These are phyloP conservation scores for Neurospora tetraspora DNA, from an alignment of 495 filamentous ascomycete species.

Conservation along the genomic window DNA sequence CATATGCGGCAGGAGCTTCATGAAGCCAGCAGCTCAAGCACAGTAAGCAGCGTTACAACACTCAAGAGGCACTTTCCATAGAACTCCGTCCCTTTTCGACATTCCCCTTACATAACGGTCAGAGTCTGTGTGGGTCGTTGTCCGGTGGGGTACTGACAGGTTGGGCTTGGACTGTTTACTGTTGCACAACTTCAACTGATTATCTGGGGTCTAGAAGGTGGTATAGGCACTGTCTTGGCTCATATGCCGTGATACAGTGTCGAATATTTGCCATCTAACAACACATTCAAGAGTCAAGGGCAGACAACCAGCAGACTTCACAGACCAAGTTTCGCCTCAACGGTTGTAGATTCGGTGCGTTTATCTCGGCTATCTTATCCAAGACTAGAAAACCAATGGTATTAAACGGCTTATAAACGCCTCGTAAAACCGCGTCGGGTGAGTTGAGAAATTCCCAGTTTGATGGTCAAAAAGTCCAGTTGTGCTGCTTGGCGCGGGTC, in stretches of 20 bases:
- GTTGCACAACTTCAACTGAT: not conserved
- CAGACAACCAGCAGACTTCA: not conserved
- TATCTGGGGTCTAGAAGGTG: not conserved
- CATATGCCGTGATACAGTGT: not conserved
- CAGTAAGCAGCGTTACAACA: not conserved
- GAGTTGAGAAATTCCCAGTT: not conserved
- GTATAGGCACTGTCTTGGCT: not conserved
- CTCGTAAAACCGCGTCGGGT: not conserved
- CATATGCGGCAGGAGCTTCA: not conserved
- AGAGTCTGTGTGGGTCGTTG: not conserved
- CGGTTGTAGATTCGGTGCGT: not conserved
- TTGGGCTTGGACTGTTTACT: not conserved
- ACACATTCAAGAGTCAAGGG: not conserved
- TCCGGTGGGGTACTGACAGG: not conserved
- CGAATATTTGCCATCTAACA: not conserved
- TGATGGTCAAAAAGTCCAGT: not conserved
- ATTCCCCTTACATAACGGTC: not conserved
- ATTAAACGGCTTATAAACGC: not conserved
- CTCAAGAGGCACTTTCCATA: not conserved
- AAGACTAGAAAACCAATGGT: not conserved
- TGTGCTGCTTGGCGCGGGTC: not conserved
- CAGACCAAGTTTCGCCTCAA: not conserved
- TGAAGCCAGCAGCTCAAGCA: not conserved
- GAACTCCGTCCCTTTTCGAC: not conserved
- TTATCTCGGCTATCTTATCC: not conserved